Evolutionary conservation across 345 rosid species (phyloP), one percentile per base, ranked within the genome.

Genomic region (Microcos paniculata): DNA sequence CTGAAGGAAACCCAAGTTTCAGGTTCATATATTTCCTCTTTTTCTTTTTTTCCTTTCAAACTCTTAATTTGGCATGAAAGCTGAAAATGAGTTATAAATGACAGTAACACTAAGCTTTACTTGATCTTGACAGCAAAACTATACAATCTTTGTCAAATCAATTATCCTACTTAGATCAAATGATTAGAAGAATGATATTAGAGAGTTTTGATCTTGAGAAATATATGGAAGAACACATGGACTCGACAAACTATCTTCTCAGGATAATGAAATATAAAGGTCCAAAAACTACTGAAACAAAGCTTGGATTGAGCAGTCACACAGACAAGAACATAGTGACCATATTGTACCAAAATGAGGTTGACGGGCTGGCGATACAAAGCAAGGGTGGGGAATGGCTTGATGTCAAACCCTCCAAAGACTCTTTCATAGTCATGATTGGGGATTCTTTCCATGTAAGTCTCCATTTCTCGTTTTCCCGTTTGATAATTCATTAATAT

Each of bases 261-360:
- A 76, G 90, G 48, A 76, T 85, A 21, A 90, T 84, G 88, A 90
- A 87, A 57, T 90, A 90, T 71, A 83, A 72, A 79, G 92, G 83
- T 19, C 89, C 90, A 28, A 77, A 84, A 6, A 84, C 91, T 26
- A 71, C 76, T 30, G 90, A 88, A 28, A 84, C 82, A 0, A 78
- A 85, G 74, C 7, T 88, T n/a, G 94, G 92, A 2, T 70, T 87
- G 19, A 67, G 56, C 6, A 59, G 82, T 40, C 94, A 88, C 62
- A 87, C 91, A 0, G 90, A 90, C 74, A 90, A 87, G 73, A 90
- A 87, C 81, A 74, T 90, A 0, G 83, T 90, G 31, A 90, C 94
- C 42, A 85, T 90, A 56, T 83, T 90, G 73, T 77, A 81, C 69
- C 94, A 88, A 62, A 90, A 90, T 75, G 83, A 90, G 63, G 90